Evolutionary conservation across 805 yeast genomes (phyloP).

Genomic region (Metschnikowia dekortorum): DNA sequence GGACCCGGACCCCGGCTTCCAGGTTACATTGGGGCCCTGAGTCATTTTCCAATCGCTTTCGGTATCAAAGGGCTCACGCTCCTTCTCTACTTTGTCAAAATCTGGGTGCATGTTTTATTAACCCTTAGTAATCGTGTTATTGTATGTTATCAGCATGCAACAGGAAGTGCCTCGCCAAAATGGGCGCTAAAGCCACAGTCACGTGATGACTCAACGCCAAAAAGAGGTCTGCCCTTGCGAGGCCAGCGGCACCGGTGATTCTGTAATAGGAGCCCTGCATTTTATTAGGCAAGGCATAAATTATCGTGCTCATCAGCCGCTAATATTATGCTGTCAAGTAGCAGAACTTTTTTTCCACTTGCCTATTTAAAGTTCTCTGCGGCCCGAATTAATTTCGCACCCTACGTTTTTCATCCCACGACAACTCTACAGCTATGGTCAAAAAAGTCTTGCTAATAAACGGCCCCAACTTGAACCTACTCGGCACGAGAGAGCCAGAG

Average conservation of each 20-base stretch:
- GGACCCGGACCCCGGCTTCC: conserved; percentile 50
- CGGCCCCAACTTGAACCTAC: conserved; percentile 48
- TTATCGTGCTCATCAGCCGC: too few relatives aligned
- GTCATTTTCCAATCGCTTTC: conserved; percentile 17
- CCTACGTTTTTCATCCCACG: background rate
- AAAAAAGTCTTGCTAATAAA: conserved; percentile 43
- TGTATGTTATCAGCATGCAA: background rate
- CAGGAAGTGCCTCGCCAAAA: background rate
- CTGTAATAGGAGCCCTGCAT: too few relatives aligned
- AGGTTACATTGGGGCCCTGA: conserved; percentile 25
- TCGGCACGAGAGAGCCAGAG: conserved; percentile 43
- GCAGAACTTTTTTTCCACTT: background rate
- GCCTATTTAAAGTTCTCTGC: background rate
- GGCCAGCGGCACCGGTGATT: too few relatives aligned
- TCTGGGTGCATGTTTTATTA: conserved; percentile 10
- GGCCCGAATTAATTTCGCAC: background rate
- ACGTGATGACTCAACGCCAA: background rate
- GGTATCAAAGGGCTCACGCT: conserved; percentile 7
- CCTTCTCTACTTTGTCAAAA: conserved; percentile 9
- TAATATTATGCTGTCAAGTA: background rate
- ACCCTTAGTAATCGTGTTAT: background rate
- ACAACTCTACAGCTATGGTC: conserved; percentile 23
- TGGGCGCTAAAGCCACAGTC: background rate
- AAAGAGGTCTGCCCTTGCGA: too few relatives aligned
- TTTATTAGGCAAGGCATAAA: background rate